Conservation (phyloP, 352 stramenopile species). For the Bremia lactucae region DNA sequence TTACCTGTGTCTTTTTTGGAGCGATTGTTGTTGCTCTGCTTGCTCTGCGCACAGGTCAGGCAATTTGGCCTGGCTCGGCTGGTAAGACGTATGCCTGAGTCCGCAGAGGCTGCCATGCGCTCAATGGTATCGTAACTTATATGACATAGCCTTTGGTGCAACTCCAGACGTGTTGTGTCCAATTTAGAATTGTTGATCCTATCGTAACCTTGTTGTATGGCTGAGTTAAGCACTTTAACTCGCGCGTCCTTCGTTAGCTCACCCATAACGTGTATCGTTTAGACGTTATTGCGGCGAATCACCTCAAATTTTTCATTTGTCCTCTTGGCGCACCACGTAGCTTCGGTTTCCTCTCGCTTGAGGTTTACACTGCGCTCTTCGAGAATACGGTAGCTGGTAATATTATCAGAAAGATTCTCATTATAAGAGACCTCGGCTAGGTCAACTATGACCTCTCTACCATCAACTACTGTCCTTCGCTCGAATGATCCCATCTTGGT, state of each 20-base stretch:
- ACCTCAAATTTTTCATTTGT: too few species aligned
- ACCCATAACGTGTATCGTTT: not conserved
- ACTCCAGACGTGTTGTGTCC: not conserved
- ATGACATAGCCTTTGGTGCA: not conserved
- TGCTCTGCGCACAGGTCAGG: not conserved
- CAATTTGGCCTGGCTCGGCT: not conserved
- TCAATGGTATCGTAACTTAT: constrained; percentile 2
- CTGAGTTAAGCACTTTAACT: not conserved
- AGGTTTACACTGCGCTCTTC: not conserved
- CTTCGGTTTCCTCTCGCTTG: not conserved
- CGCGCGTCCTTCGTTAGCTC: not conserved
- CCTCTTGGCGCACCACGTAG: not conserved
- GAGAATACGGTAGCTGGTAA: not conserved
- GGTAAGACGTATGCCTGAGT: not conserved
- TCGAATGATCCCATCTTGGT: not conserved
- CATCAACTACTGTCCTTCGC: not conserved
- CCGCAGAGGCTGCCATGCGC: not conserved
- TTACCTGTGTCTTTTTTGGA: not conserved
- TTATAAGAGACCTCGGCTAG: not conserved
- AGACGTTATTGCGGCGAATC: not conserved
- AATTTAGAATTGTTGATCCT: too few species aligned
- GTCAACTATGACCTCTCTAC: not conserved
- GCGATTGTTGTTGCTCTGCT: constrained; percentile 3
- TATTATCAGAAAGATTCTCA: not conserved
- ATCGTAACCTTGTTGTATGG: too few species aligned